These are phyloP conservation scores for Hypomontagnella monticulosa DNA, from an alignment of 495 filamentous ascomycete genomes.

Conservation along the genomic window DNA sequence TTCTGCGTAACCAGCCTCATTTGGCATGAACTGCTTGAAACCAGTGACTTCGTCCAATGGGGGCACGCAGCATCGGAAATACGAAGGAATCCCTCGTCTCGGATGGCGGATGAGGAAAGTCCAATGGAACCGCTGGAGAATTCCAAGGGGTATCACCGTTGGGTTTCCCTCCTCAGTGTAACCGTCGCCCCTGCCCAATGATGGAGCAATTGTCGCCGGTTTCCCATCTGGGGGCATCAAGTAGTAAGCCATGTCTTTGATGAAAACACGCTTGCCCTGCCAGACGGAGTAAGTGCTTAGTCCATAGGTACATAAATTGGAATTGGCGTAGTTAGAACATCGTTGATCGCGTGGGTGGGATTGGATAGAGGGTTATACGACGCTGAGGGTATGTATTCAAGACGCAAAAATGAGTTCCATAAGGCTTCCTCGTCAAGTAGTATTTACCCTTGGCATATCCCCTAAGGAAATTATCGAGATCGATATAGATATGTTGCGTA, in stretches of 20 bases:
- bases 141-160: conserved; percentile 76
- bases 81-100: conserved; percentile 83
- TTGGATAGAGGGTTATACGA: background rate
- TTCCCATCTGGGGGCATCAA: conserved; percentile 77
- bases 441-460: background rate
- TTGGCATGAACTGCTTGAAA: conserved; percentile 84
- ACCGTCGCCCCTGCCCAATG: conserved; percentile 66
- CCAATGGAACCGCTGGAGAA: conserved; percentile 84
- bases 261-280: conserved; percentile 87
- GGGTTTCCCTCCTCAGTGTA: conserved; percentile 72
- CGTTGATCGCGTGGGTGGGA: background rate
- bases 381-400: background rate
- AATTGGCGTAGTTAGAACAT: conserved; percentile 12
- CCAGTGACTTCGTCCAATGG: conserved; percentile 83
- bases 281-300: conserved; percentile 18
- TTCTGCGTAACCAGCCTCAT: conserved; percentile 90
- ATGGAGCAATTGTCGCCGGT: conserved; percentile 76
- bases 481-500: background rate
- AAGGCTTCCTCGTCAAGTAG: background rate
- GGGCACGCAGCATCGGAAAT: conserved; percentile 95
- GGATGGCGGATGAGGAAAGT: conserved; percentile 98
- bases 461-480: too few species aligned
- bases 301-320: conserved; percentile 4
- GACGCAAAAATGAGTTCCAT: background rate
- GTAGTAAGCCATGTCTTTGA: conserved; percentile 97